Percentiles rank a stretch among this genome's conserved stretches.
Evolutionary conservation across 2,329 filamentous ascomycete genomes (phyloP).

Genomic region (Phialophora expanda): DNA sequence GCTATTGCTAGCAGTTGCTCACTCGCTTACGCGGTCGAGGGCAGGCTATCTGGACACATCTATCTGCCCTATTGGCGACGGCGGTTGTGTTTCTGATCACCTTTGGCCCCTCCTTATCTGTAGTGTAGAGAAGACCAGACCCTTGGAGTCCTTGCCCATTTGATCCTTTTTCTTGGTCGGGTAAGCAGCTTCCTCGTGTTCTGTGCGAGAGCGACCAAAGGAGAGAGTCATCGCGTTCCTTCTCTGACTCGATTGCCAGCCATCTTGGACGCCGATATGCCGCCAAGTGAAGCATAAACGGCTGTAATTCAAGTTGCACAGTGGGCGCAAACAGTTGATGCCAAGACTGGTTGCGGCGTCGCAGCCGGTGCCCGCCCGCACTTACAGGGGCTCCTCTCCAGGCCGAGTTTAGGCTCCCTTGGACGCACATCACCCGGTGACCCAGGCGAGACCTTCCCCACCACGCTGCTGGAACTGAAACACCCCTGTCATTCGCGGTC

Average conservation of each 20-base stretch:
- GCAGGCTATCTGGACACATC: neutral
- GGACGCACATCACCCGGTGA: constrained; percentile 13
- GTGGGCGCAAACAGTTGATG: constrained; percentile 1
- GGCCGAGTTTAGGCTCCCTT: neutral
- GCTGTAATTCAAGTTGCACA: constrained; percentile 14
- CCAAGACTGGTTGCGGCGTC: constrained; percentile 18
- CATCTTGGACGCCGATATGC: neutral
- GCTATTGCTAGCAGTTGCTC: constrained; percentile 1
- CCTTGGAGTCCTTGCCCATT: constrained; percentile 1
- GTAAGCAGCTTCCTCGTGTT: constrained; percentile 1
- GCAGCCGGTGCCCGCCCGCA: constrained; percentile 1
- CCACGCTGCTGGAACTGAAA: constrained; percentile 12
- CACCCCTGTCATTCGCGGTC: constrained; percentile 8
- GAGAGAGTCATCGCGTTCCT: neutral
- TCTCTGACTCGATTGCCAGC: neutral
- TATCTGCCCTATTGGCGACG: constrained; percentile 8
- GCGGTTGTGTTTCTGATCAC: constrained; percentile 3
- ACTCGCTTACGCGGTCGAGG: constrained; percentile 17
- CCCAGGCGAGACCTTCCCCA: constrained; percentile 12
- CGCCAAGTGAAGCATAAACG: constrained; percentile 1
- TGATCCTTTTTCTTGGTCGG: neutral
- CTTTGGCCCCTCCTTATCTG: constrained; percentile 12
- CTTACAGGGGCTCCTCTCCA: constrained; percentile 6
- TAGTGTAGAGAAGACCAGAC: neutral
- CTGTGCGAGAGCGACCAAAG: neutral